A percentile compares a stretch with the other conserved stretches of the same genome.
These are phyloP conservation scores for Metschnikowia continentalis DNA, from an alignment of 805 yeast genomes.

Conservation along the genomic window DNA sequence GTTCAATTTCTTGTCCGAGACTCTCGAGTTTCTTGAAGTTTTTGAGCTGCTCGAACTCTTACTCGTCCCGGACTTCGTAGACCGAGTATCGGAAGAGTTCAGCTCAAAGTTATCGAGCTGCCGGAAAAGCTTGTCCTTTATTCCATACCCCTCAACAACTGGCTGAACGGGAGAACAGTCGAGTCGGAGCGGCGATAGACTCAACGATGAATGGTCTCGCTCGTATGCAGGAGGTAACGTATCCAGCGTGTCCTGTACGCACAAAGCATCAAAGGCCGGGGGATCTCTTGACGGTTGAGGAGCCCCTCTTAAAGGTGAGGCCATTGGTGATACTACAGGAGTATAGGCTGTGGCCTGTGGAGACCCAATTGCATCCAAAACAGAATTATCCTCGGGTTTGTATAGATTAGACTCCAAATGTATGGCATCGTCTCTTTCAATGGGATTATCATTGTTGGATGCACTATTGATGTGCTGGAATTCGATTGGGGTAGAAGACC, in stretches of 20 bases:
- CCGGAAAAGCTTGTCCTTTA: slow-evolving; percentile 11
- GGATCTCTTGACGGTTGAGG: slow-evolving; percentile 14
- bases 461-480: slow-evolving; percentile 29
- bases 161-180: slow-evolving; percentile 1
- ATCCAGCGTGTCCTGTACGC: slow-evolving; percentile 9
- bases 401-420: slow-evolving; percentile 47
- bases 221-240: slow-evolving; percentile 18
- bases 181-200: slow-evolving; percentile 15
- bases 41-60: not conserved
- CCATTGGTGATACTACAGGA: slow-evolving; percentile 12
- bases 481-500: slow-evolving; percentile 10
- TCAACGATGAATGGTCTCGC: slow-evolving; percentile 2
- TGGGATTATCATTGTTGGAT: slow-evolving; percentile 29
- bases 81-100: not conserved
- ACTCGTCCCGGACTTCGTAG: not conserved
- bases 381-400: slow-evolving; percentile 46
- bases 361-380: slow-evolving; percentile 12
- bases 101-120: slow-evolving; percentile 9
- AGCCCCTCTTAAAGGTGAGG: slow-evolving; percentile 8
- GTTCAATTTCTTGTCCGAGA: not conserved
- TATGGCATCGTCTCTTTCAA: slow-evolving; percentile 35
- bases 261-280: slow-evolving; percentile 13
- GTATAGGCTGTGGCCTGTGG: slow-evolving; percentile 18
- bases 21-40: not conserved
- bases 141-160: not conserved